Evolutionary conservation across 2,329 filamentous ascomycete species (phyloP).

Genomic region (Beauveria scarabaeidicola): DNA sequence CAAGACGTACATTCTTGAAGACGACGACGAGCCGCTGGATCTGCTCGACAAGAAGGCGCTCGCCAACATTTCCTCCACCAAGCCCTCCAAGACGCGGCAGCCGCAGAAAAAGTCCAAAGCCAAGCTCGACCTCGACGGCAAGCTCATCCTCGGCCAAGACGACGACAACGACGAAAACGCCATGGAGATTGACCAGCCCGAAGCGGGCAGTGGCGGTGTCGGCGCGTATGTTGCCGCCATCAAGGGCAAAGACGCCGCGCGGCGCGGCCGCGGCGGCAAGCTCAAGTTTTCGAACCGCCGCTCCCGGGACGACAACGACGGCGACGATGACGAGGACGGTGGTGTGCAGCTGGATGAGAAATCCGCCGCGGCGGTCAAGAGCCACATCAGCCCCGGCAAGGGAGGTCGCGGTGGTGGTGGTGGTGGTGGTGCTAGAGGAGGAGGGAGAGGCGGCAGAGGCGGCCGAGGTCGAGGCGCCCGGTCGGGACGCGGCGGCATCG

Average conservation of each 20-base stretch:
- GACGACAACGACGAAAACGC: conserved; percentile 40
- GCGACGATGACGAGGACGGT: conserved; percentile 38
- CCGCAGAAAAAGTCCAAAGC: conserved; percentile 52
- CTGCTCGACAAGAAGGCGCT: conserved; percentile 82
- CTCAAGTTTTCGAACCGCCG: conserved; percentile 63
- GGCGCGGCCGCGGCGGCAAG: conserved; percentile 56
- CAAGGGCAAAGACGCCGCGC: conserved; percentile 56
- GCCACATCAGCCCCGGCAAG: conserved; percentile 33
- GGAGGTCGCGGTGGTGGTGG: conserved; percentile 23
- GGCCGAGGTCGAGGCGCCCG: conserved; percentile 21
- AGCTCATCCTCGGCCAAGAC: conserved; percentile 63
- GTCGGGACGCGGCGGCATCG: conserved; percentile 28
- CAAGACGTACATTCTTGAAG: conserved; percentile 83
- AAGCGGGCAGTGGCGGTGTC: conserved; percentile 48
- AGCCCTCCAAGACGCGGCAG: conserved; percentile 56
- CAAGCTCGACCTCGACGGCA: conserved; percentile 68
- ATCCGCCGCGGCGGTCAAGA: conserved; percentile 45
- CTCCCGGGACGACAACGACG: conserved; percentile 34
- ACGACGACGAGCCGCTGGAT: conserved; percentile 90
- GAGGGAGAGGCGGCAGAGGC: conserved; percentile 23
- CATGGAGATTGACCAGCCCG: conserved; percentile 56
- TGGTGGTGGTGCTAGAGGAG: conserved; percentile 27
- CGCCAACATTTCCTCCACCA: conserved; percentile 87
- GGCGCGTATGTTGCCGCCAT: conserved; percentile 62
- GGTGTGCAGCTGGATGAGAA: conserved; percentile 39